phyloP scores from a whole-genome alignment of 805 yeast genomes.

The Metschnikowia orientalis region DNA sequence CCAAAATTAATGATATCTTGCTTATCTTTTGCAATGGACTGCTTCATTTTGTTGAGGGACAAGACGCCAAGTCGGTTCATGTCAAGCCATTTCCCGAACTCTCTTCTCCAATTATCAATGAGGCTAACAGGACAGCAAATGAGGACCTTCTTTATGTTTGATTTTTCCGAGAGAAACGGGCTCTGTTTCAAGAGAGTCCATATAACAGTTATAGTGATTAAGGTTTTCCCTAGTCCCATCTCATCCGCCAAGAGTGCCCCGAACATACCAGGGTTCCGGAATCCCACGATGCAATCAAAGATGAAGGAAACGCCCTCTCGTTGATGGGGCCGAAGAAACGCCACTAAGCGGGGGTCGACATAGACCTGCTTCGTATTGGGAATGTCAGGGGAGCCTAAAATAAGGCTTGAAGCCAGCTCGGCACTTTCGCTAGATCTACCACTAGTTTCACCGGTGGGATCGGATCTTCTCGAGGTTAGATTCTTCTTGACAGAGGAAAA shows the following conservation, averaged over 20 bases:
- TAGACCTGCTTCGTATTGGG: conserved; percentile 32
- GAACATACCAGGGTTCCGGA: conserved; percentile 41
- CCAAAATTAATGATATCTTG: conserved; percentile 58
- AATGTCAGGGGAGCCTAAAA: conserved; percentile 1
- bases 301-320: conserved; percentile 76
- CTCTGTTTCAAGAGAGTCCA: conserved; percentile 78
- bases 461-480: no score
- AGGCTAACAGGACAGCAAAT: conserved; percentile 91
- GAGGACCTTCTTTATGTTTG: conserved; percentile 53
- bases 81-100: conserved; percentile 86
- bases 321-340: conserved; percentile 76
- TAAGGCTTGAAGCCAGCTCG: background rate
- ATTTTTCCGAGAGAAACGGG: conserved; percentile 36
- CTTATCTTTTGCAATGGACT: conserved; percentile 50
- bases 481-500: background rate
- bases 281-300: conserved; percentile 79
- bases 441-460: background rate
- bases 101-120: conserved; percentile 81
- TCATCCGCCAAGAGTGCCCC: conserved; percentile 94
- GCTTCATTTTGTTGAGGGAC: conserved; percentile 45
- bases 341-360: conserved; percentile 55
- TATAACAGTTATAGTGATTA: conserved; percentile 76
- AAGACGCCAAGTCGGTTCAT: conserved; percentile 60
- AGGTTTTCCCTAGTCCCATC: conserved; percentile 88
- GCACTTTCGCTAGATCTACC: no score